Conservation (phyloP, 805 yeast species). For the Metschnikowia kunwiensis region DNA sequence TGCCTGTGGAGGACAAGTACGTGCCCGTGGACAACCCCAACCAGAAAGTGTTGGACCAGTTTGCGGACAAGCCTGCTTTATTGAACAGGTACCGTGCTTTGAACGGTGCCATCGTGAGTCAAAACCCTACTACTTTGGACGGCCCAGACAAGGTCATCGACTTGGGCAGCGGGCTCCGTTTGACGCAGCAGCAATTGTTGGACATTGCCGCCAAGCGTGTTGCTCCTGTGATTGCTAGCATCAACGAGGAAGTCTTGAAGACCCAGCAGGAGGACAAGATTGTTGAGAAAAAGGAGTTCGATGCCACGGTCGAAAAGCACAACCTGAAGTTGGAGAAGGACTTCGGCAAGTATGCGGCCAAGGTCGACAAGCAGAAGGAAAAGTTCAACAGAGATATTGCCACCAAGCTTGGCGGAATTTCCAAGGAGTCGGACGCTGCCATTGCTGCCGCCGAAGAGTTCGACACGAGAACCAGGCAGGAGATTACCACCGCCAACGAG, state of each 20-base stretch:
- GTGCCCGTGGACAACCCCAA: conserved; percentile 37
- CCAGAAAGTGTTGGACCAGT: conserved; percentile 33
- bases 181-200: conserved; percentile 54
- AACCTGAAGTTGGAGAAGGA: conserved; percentile 35
- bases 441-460: conserved; percentile 33
- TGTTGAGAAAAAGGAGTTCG: conserved; percentile 37
- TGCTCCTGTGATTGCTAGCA: conserved; percentile 50
- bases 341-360: conserved; percentile 35
- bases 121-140: conserved; percentile 43
- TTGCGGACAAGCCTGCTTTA: conserved; percentile 48
- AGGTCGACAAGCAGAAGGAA: conserved; percentile 36
- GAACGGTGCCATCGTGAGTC: conserved; percentile 45
- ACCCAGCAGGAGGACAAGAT: conserved; percentile 44
- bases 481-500: conserved; percentile 43
- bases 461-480: conserved; percentile 38
- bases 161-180: conserved; percentile 51
- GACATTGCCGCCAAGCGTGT: conserved; percentile 55
- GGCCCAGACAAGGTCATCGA: conserved; percentile 49
- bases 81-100: conserved; percentile 48
- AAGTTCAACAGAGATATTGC: conserved; percentile 43
- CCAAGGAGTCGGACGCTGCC: conserved; percentile 24
- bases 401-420: conserved; percentile 26
- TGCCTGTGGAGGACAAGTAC: conserved; percentile 32
- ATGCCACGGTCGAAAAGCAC: conserved; percentile 34
- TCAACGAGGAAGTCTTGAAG: conserved; percentile 48